Evolutionary conservation across 2,329 filamentous ascomycete genomes (phyloP).

Genomic region (Calonectria crousiana): DNA sequence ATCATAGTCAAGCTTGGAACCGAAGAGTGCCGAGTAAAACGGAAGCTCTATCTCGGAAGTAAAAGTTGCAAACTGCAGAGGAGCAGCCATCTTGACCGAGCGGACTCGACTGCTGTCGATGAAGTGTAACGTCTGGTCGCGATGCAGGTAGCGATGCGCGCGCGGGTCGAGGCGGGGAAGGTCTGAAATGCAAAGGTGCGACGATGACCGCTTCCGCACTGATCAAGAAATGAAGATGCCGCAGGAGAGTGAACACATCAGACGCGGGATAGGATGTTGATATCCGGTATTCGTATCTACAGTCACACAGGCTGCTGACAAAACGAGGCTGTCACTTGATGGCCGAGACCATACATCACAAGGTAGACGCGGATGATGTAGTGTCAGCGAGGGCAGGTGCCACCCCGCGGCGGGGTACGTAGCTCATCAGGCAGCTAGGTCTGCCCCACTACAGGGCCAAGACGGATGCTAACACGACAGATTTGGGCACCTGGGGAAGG

Average conservation of each 20-base stretch:
- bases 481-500: conserved; percentile 4
- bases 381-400: conserved; percentile 36
- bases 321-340: conserved; percentile 43
- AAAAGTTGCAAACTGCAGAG: conserved; percentile 84
- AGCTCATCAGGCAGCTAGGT: conserved; percentile 23
- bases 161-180: conserved; percentile 31
- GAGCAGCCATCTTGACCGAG: conserved; percentile 60
- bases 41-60: conserved; percentile 94
- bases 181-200: conserved; percentile 26
- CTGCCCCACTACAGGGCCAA: conserved; percentile 19
- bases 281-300: conserved; percentile 9
- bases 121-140: neutral
- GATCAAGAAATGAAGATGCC: conserved; percentile 2
- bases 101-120: conserved; percentile 1
- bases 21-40: conserved; percentile 94
- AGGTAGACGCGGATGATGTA: conserved; percentile 39
- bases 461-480: neutral
- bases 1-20: conserved; percentile 95
- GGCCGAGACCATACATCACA: conserved; percentile 36
- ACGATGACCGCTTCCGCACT: conserved; percentile 16
- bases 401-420: conserved; percentile 43
- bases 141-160: conserved; percentile 19
- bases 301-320: conserved; percentile 28
- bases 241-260: conserved; percentile 6
- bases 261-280: neutral